Evolutionary conservation across 1,139 yeast species (phyloP).

Genomic region (Blastobotrys serpentis): DNA sequence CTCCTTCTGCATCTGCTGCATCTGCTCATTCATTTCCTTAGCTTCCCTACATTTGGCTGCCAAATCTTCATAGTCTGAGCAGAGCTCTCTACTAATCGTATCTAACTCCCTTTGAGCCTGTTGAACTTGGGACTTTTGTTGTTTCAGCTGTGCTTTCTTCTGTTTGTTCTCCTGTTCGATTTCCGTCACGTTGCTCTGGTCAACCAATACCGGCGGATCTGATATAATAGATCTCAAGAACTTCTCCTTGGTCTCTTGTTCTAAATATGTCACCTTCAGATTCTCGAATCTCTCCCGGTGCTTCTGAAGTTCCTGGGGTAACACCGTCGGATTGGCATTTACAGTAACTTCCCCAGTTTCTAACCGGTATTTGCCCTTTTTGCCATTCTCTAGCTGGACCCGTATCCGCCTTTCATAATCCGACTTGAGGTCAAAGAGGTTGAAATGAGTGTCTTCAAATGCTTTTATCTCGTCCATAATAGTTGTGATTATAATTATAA

Average conservation of each 20-base stretch:
- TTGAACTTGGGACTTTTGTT: constrained; percentile 17
- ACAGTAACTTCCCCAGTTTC: constrained; percentile 20
- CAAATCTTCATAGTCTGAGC: constrained; percentile 18
- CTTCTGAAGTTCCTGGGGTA: constrained; percentile 31
- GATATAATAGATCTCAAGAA: constrained; percentile 45
- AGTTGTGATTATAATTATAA: not conserved
- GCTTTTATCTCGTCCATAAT: constrained; percentile 13
- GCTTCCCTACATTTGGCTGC: constrained; percentile 16
- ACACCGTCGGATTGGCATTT: constrained; percentile 28
- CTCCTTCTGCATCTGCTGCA: constrained; percentile 31
- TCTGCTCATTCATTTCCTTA: constrained; percentile 27
- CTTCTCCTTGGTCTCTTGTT: constrained; percentile 66
- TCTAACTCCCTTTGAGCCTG: constrained; percentile 18
- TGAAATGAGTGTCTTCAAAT: constrained; percentile 16
- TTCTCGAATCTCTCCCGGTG: constrained; percentile 46
- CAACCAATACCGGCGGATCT: constrained; percentile 38
- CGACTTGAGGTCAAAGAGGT: constrained; percentile 20
- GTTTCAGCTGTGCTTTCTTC: constrained; percentile 34
- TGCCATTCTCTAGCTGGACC: constrained; percentile 15
- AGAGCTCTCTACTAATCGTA: constrained; percentile 17
- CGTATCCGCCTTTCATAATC: constrained; percentile 22
- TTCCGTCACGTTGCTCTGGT: constrained; percentile 35
- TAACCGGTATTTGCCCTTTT: constrained; percentile 19
- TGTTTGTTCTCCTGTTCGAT: constrained; percentile 33
- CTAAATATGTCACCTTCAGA: constrained; percentile 60